Evolutionary conservation across 768 basidiomycete species (phyloP).

Genomic region (Collybia sp.): DNA sequence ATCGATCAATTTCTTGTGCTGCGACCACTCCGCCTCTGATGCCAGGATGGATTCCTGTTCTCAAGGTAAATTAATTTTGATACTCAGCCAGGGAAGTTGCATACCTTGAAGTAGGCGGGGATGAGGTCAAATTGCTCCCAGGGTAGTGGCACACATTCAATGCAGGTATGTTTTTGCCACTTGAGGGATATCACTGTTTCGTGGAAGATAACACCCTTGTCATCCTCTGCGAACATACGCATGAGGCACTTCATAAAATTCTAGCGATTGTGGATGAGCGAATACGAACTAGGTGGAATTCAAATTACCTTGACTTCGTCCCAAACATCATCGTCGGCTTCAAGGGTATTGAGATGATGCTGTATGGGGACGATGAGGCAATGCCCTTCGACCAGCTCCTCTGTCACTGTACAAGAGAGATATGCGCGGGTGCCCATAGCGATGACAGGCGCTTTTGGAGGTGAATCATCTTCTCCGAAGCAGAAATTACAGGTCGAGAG

Average conservation of each 20-base stretch:
- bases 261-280: constrained; percentile 20
- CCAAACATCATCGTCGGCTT: constrained; percentile 97
- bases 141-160: constrained; percentile 91
- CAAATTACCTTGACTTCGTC: constrained; percentile 85
- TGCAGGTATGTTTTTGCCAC: constrained; percentile 85
- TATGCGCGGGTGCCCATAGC: constrained; percentile 90
- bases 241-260: constrained; percentile 92
- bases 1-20: constrained; percentile 96
- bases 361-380: constrained; percentile 95
- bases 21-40: constrained; percentile 96
- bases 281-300: background rate
- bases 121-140: constrained; percentile 84
- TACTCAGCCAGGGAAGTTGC: constrained; percentile 8
- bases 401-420: constrained; percentile 81
- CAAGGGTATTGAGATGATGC: constrained; percentile 86
- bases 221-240: constrained; percentile 89
- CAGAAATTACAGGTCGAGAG: constrained; percentile 85
- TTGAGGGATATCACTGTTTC: constrained; percentile 89
- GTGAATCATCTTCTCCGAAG: constrained; percentile 87
- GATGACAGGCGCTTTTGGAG: constrained; percentile 82
- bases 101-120: constrained; percentile 90
- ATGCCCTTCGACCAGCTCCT: constrained; percentile 90
- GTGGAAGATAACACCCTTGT: constrained; percentile 93
- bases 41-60: constrained; percentile 85
- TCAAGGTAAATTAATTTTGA: background rate